phyloP scores from a whole-genome alignment of 768 basidiomycete species.

The Lentinula sp. region DNA sequence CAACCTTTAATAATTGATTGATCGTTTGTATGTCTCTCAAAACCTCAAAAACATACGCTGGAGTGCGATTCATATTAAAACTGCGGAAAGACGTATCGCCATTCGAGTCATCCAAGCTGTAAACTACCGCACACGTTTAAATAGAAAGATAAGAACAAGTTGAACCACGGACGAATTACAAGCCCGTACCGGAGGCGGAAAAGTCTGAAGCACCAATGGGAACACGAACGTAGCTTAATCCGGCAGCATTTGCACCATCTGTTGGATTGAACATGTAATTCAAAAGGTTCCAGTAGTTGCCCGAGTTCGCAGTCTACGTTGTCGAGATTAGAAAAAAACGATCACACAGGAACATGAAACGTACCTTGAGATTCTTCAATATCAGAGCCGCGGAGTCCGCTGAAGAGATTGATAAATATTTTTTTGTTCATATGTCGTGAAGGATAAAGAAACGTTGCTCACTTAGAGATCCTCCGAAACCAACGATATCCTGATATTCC shows the following conservation, averaged over 20 bases:
- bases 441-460: constrained; percentile 8
- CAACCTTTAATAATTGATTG: constrained; percentile 21
- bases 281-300: constrained; percentile 21
- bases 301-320: constrained; percentile 15
- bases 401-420: constrained; percentile 12
- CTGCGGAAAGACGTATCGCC: constrained; percentile 33
- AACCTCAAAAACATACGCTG: constrained; percentile 35
- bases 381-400: constrained; percentile 49
- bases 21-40: constrained; percentile 40
- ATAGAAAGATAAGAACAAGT: neutral
- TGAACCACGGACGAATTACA: neutral
- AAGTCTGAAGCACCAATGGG: constrained; percentile 28
- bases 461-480: constrained; percentile 45
- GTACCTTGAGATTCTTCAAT: constrained; percentile 41
- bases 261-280: constrained; percentile 23
- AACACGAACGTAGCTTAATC: constrained; percentile 23
- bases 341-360: neutral
- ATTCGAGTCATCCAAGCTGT: constrained; percentile 37
- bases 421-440: too few relatives aligned
- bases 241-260: constrained; percentile 22
- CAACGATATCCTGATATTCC: constrained; percentile 36
- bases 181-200: constrained; percentile 10
- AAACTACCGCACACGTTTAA: constrained; percentile 18
- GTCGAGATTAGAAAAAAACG: neutral
- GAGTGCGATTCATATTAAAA: constrained; percentile 36